Conservation (phyloP, 148 eudicot species). For the Cornus controversa region DNA sequence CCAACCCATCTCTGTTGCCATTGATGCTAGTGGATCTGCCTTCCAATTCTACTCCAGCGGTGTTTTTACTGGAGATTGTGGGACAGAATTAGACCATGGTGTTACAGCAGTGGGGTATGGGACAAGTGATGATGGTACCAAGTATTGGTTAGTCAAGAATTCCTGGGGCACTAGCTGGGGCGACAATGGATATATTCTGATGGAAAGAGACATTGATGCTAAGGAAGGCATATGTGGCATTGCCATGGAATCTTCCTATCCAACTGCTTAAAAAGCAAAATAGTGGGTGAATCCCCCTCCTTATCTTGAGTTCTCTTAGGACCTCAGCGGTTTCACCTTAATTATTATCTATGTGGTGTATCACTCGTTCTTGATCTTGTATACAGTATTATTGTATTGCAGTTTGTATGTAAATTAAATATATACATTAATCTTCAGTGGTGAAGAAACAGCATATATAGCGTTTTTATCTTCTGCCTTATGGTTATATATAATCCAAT, state of each 20-base stretch:
- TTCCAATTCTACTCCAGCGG: conserved; percentile 29
- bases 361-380: no score
- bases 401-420: no score
- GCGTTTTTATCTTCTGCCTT: no score
- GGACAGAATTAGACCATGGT: conserved; percentile 26
- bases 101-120: conserved; percentile 25
- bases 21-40: conserved; percentile 18
- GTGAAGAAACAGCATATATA: no score
- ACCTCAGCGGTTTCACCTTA: neutral
- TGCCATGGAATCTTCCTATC: conserved; percentile 19
- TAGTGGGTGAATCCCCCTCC: neutral
- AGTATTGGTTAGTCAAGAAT: conserved; percentile 13
- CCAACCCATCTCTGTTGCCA: conserved; percentile 31
- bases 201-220: conserved; percentile 8
- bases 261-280: neutral
- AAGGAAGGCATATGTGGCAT: conserved; percentile 12
- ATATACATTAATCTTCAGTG: no score
- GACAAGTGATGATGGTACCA: conserved; percentile 8
- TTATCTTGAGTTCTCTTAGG: neutral
- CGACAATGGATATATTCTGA: conserved; percentile 6
- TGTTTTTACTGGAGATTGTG: conserved; percentile 20
- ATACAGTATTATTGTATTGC: neutral
- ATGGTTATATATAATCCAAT: no score
- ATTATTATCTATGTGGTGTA: neutral
- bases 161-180: conserved; percentile 13